These are phyloP conservation scores for Cucumis cinereus DNA, from an alignment of 306 rosid species.

Conservation along the genomic window DNA sequence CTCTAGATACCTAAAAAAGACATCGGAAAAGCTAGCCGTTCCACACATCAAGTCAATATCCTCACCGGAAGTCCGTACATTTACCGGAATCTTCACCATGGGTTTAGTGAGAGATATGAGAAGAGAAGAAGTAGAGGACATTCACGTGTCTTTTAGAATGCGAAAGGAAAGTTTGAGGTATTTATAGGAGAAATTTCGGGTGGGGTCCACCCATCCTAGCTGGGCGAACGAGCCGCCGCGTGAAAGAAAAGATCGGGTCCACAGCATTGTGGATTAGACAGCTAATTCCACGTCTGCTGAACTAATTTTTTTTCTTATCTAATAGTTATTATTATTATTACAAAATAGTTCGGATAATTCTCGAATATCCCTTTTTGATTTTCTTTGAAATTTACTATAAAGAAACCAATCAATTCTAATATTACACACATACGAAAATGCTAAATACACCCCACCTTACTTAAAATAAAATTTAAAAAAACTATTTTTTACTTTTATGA, in stretches of 20 bases:
- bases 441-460: background rate
- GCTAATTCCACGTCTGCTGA: constrained; percentile 4
- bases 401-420: background rate
- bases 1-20: background rate
- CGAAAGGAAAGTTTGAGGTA: background rate
- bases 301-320: too few species aligned
- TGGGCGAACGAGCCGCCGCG: constrained; percentile 4
- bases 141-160: background rate
- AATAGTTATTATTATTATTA: background rate
- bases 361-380: background rate
- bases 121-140: background rate
- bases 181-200: background rate
- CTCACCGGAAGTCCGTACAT: background rate
- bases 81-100: background rate
- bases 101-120: background rate
- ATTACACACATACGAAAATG: background rate
- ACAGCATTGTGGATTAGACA: constrained; percentile 1
- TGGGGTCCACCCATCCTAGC: background rate
- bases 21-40: constrained; percentile 1
- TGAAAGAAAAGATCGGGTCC: background rate
- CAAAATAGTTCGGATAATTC: background rate
- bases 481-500: too few species aligned
- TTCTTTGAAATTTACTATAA: background rate
- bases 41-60: background rate
- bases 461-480: too few species aligned